phyloP scores from a whole-genome alignment of 2,329 filamentous ascomycete genomes.

The Ophiostoma ulmi region DNA sequence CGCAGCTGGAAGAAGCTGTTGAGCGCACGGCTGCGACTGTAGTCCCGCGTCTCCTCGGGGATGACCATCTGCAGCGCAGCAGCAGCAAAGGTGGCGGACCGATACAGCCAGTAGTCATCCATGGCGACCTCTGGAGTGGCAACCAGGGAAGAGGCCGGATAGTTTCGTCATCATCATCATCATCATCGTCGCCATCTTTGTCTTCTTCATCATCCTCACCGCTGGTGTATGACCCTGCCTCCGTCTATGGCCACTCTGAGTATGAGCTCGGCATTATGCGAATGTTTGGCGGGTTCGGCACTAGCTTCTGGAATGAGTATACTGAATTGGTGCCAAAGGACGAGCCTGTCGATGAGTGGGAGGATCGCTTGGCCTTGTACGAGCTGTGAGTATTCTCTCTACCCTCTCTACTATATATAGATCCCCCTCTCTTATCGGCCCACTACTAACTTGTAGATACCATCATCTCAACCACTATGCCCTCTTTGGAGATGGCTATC shows the following conservation, averaged over 20 bases:
- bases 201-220: conserved; percentile 49
- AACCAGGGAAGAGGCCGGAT: conserved; percentile 69
- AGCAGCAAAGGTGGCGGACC: conserved; percentile 37
- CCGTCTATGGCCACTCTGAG: conserved; percentile 80
- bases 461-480: conserved; percentile 87
- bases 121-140: conserved; percentile 92
- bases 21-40: conserved; percentile 59
- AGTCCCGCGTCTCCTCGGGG: conserved; percentile 70
- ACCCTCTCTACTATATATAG: too few relatives aligned
- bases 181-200: conserved; percentile 32
- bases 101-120: conserved; percentile 72
- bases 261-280: conserved; percentile 91
- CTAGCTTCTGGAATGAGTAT: conserved; percentile 71
- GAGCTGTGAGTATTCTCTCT: conserved; percentile 62
- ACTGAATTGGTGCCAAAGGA: conserved; percentile 68
- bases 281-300: conserved; percentile 88
- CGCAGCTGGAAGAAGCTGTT: conserved; percentile 57
- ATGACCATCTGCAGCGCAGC: conserved; percentile 48
- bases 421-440: background rate
- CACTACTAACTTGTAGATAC: conserved; percentile 50
- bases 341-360: conserved; percentile 75
- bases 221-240: conserved; percentile 75
- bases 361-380: conserved; percentile 76
- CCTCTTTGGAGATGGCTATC: conserved; percentile 77
- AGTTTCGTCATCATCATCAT: conserved; percentile 30